Percentiles rank a stretch among this genome's conserved stretches.
phyloP scores from a whole-genome alignment of 208 protist genomes.

The Jaenimonas drosophilae region DNA sequence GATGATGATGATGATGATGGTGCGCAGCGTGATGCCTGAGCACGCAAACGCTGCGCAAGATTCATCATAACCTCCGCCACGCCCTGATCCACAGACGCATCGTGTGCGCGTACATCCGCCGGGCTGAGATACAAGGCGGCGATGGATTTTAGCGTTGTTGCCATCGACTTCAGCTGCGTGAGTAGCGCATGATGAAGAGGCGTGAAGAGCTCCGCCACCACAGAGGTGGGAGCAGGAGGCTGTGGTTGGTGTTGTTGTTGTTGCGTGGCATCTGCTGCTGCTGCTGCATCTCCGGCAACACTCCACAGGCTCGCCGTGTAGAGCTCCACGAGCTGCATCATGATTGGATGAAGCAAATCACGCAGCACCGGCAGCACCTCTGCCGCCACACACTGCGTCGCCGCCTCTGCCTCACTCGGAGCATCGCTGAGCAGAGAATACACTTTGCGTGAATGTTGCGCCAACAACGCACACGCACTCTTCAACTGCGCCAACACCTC shows the following conservation, averaged over 20 bases:
- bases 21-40: too few species aligned
- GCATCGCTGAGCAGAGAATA: constrained; percentile 15
- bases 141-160: constrained; percentile 44
- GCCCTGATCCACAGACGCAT: constrained; percentile 21
- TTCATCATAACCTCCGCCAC: constrained; percentile 21
- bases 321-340: constrained; percentile 24
- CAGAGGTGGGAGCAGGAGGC: too few species aligned
- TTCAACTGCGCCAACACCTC: constrained; percentile 75
- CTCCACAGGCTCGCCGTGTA: constrained; percentile 23
- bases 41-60: too few species aligned
- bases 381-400: constrained; percentile 31
- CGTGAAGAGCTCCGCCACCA: too few species aligned
- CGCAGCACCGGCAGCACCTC: constrained; percentile 70
- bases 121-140: constrained; percentile 58
- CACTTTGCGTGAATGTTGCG: too few species aligned
- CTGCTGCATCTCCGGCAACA: constrained; percentile 28
- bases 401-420: constrained; percentile 9
- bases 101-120: constrained; percentile 20
- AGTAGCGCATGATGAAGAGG: constrained; percentile 20
- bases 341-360: constrained; percentile 37
- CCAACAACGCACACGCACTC: constrained; percentile 63
- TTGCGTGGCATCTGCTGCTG: not conserved
- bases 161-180: constrained; percentile 40
- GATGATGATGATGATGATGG: too few species aligned
- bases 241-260: not conserved